Base-by-base conservation (phyloP, 129 eudicot species). In the Flaveria trinervia region DNA sequence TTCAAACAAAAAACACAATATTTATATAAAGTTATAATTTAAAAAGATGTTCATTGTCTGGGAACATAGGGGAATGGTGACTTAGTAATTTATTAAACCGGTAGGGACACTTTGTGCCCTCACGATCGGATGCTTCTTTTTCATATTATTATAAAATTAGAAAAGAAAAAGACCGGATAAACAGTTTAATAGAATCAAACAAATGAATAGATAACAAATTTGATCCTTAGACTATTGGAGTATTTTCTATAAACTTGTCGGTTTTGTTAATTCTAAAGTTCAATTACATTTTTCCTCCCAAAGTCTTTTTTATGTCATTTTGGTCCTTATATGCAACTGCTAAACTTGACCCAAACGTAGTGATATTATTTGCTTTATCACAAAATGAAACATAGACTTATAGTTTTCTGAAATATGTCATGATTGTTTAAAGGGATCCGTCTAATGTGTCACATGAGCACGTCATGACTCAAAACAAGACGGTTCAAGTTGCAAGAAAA, bases 101-200 rank as follows among this genome's bases (percentile, higher is more conserved):
- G 78, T 72, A 20, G 83, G 83, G 76, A 79, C 78, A 65, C 78
- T 71, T 62, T 79, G 78, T 79, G 83, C 83, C 77, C 83, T 50
- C 83, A 79, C 83, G 83, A 71, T 71, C 72, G 28, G 45, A 70
- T 64, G 78, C 73, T 79, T 62, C 57, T 72, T 51, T 22, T 39
- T 15, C 5, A 49, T 23, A 20, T 60, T 12, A 36, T 7, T n/a
- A 36, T 7, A 54, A 18, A 71, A 41, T 17, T 3, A 25, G 14
- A 51, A 71, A 57, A 57, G 12, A 57, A 57, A 57, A 20, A 57
- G 65, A 57, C 65, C 65, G 28, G 23, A 57, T 57, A 57, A 57
- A 57, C 65, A 57, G 20, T 57, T 57, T 9, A 57, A 20, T 57
- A 57, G 26, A 57, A 57, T 22, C 28, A 8, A 20, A 20, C 28